These are phyloP conservation scores for Globisporangium nodosum DNA, from an alignment of 352 stramenopile species.

Conservation along the genomic window DNA sequence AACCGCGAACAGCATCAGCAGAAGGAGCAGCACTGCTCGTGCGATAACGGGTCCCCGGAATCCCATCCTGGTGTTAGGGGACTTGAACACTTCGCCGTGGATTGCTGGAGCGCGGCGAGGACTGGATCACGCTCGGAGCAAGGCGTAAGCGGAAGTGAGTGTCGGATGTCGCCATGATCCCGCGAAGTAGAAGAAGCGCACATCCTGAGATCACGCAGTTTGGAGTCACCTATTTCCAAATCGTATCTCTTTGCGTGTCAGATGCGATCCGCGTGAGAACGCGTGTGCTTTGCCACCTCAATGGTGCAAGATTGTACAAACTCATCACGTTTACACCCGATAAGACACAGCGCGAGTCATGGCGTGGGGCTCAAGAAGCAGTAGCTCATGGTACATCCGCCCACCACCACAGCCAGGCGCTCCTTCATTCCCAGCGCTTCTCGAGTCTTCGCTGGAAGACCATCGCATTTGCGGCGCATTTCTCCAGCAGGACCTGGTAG, in stretches of 20 bases:
- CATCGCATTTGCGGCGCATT: conserved; percentile 5
- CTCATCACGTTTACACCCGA: too few species aligned
- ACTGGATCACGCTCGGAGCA: neutral
- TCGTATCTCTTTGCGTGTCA: too few species aligned
- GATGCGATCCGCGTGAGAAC: too few species aligned
- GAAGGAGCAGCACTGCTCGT: neutral
- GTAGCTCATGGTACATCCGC: too few species aligned
- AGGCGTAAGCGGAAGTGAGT: conserved; percentile 1
- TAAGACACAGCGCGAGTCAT: too few species aligned
- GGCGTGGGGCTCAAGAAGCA: too few species aligned
- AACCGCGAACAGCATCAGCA: conserved; percentile 2
- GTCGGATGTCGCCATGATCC: neutral
- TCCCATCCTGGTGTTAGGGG: neutral
- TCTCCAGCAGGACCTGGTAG: conserved; percentile 8
- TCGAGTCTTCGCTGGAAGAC: conserved; percentile 6
- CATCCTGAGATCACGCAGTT: too few species aligned
- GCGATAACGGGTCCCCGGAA: neutral
- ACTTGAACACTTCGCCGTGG: neutral
- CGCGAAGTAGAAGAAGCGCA: neutral
- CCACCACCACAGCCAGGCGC: too few species aligned
- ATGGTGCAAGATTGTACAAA: too few species aligned
- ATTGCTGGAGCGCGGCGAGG: neutral
- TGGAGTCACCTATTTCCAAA: too few species aligned
- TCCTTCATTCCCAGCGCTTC: conserved; percentile 3
- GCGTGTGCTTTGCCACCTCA: too few species aligned